These are phyloP conservation scores for Fusarium transvaalense DNA, from an alignment of 2,329 filamentous ascomycete species.

Conservation along the genomic window DNA sequence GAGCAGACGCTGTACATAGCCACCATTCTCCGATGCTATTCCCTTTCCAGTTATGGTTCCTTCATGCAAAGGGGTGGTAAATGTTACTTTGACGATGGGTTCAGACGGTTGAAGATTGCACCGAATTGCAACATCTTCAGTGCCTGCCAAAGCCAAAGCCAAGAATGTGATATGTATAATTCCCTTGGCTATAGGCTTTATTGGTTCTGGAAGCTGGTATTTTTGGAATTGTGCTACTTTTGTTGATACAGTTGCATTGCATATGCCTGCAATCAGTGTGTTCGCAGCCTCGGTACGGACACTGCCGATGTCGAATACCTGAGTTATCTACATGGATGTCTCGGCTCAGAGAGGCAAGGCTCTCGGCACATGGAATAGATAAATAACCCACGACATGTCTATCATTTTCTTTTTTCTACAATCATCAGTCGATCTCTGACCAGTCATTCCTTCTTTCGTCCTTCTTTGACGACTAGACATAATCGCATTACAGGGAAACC, in stretches of 20 bases:
- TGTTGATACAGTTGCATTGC: slow-evolving; percentile 2
- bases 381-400: slow-evolving; percentile 11
- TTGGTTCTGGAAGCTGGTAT: slow-evolving; percentile 11
- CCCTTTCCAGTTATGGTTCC: slow-evolving; percentile 2
- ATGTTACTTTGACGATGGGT: slow-evolving; percentile 1
- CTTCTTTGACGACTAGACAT: slow-evolving; percentile 9
- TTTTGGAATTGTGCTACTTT: neutral
- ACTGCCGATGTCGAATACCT: slow-evolving; percentile 2
- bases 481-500: slow-evolving; percentile 7
- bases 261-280: neutral
- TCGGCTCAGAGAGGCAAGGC: neutral
- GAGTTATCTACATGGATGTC: slow-evolving; percentile 1
- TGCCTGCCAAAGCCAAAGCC: neutral
- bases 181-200: neutral
- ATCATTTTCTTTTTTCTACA: neutral
- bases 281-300: slow-evolving; percentile 1
- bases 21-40: slow-evolving; percentile 15
- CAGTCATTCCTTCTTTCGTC: slow-evolving; percentile 18
- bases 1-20: slow-evolving; percentile 2
- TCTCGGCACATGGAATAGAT: slow-evolving; percentile 1
- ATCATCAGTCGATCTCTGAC: slow-evolving; percentile 8
- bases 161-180: neutral
- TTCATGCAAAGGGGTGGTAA: neutral
- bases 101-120: slow-evolving; percentile 7
- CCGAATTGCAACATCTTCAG: slow-evolving; percentile 1